Evolutionary conservation across 2,329 filamentous ascomycete genomes (phyloP), one percentile per base, ranked within the genome.

Genomic region (Aspergillus pseudonomiae): DNA sequence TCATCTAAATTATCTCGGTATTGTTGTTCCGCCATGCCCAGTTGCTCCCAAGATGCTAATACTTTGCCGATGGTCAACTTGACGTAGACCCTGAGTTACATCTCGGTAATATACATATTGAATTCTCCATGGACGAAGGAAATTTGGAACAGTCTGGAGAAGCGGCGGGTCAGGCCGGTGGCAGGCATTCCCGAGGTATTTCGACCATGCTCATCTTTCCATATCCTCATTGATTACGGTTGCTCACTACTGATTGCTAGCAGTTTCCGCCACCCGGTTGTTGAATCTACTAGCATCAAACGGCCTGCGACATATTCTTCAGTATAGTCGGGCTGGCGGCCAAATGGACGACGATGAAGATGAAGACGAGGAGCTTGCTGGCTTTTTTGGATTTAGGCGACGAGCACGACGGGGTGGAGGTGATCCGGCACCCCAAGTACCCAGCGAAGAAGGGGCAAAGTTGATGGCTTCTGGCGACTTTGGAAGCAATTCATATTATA

Each of bases 391-490:
- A 57, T 80, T 82, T 69, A 78, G 83, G 46, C 76, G 82, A 39
- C 79, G 84, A 54, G 81, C 84, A 59, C 79, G 79, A 21, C 75
- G 80, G 7, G 66, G 72, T 6, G 69, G 74, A 14, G 76, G 73
- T 24, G 76, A 88, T 65, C 80, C 86, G 52, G 94, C 94, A 64
- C 92, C 94, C n/a, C 91, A 91, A 70, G 88, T 97, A 0, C 94
- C 94, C 0, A 97, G 90, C 71, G 88, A 91, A 12, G 84, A 88
- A 65, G 94, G 95, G 9, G 83, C 79, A 56, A 87, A 90, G 69
- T 81, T 98, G 65, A 97, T 98, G 93, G 83, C 87, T 45, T 90
- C 89, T 34, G 94, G 94, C 1, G 83, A 82, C 2, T 98, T 97
- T 78, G 94, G 94, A 39, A 83, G 83, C 21, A 90, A 88, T 62